Conservation (phyloP, 2,329 filamentous ascomycete species). For the Microdochium paspali region DNA sequence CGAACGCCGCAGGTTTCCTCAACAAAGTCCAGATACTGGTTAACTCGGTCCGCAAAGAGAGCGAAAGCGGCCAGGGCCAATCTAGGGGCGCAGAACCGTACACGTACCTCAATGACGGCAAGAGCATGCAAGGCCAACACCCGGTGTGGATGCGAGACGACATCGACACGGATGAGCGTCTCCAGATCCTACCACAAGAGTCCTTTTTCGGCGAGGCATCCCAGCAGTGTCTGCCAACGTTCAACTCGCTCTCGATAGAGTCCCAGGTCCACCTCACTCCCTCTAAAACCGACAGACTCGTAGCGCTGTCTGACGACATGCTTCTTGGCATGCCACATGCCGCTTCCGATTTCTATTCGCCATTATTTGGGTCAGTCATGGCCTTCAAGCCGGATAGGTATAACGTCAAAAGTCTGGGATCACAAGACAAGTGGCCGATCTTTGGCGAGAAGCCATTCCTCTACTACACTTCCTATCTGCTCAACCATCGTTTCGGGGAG, state of each 20-base stretch:
- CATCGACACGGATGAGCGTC: constrained; percentile 14
- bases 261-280: constrained; percentile 31
- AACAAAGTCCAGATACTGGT: constrained; percentile 33
- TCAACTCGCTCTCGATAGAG: constrained; percentile 32
- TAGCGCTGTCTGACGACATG: constrained; percentile 34
- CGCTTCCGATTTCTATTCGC: constrained; percentile 31
- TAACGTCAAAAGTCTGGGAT: constrained; percentile 18
- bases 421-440: constrained; percentile 21
- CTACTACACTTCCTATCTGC: constrained; percentile 32
- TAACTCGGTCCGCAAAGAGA: constrained; percentile 20
- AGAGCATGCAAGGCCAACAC: constrained; percentile 18
- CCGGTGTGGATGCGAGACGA: constrained; percentile 26
- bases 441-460: constrained; percentile 34
- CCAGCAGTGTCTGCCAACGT: constrained; percentile 28
- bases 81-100: constrained; percentile 3
- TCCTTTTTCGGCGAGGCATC: constrained; percentile 28
- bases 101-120: constrained; percentile 11
- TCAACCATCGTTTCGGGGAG: constrained; percentile 32
- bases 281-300: constrained; percentile 27
- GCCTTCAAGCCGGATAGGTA: constrained; percentile 31
- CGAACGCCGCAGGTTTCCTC: constrained; percentile 26
- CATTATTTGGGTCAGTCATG: constrained; percentile 29
- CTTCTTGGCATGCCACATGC: constrained; percentile 29
- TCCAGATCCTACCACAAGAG: constrained; percentile 29
- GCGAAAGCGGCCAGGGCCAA: constrained; percentile 5